These are phyloP conservation scores for Calonectria multiphialidica DNA, from an alignment of 2,329 filamentous ascomycete genomes.

Conservation along the genomic window DNA sequence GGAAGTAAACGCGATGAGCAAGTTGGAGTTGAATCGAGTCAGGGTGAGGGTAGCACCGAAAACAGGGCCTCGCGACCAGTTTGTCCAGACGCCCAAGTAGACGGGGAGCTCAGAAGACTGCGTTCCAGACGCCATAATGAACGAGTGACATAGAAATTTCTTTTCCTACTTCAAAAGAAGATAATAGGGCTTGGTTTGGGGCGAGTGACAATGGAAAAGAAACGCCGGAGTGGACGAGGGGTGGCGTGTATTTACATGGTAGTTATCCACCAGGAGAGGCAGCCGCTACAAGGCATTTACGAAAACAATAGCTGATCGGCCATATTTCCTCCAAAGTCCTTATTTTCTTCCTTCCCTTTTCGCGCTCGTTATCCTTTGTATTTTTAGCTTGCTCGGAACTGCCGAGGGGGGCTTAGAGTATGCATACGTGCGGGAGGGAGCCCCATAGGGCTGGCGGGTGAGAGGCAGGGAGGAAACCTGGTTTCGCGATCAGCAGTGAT, in stretches of 20 bases:
- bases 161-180: not conserved
- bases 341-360: not conserved
- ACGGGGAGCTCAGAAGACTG: not conserved
- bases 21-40: not conserved
- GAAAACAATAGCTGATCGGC: not conserved
- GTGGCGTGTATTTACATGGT: not conserved
- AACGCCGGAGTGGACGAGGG: not conserved
- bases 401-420: not conserved
- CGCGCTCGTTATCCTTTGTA: not conserved
- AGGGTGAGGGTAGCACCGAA: not conserved
- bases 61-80: not conserved
- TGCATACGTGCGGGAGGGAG: not conserved
- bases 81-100: not conserved
- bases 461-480: not conserved
- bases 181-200: not conserved
- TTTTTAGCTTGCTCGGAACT: not conserved
- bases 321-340: too few relatives aligned
- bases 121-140: not conserved
- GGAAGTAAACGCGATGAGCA: not conserved
- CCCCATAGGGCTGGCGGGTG: not conserved
- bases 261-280: not conserved
- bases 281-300: not conserved
- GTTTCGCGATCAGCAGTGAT: not conserved
- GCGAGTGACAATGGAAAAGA: not conserved
- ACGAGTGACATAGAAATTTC: not conserved